Base-by-base conservation (phyloP, 805 yeast genomes). In the Yamadazyma sp. region DNA sequence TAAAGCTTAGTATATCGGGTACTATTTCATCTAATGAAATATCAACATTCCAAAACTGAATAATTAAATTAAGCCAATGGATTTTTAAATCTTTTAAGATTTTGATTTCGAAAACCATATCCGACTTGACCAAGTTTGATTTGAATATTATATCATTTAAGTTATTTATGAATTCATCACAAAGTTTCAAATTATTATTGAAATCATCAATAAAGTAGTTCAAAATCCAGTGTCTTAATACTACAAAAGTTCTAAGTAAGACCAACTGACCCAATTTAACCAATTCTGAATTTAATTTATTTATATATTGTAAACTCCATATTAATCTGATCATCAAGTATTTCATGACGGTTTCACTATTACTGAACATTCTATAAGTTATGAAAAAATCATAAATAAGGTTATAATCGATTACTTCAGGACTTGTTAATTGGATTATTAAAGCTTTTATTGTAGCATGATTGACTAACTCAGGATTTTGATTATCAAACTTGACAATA, bases 161-260 rank as follows among this genome's bases (percentile, higher is more conserved):
- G 31, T 75, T 68, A 11, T 73, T 58, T 17, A 82, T 63, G 54
- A 89, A 65, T 13, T 39, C 23, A 33, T 67, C 68, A 42, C 73
- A 62, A 22, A 68, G 45, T 20, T 43, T 36, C 4, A 38, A 36
- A 43, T 65, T 56, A 11, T 52, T 33, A 31, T 56, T 60, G 41
- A 68, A 93, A 57, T 93, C 98, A 53, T 86, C 91, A 27, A 78
- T 71, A 50, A 87, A 93, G 56, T 86, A 89, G 57, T 89, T 91
- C 40, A 86, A 60, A 13, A 91, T 56, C 95, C 98, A 91, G 62
- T 86, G 95, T 50, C 97, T 75, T 27, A 93, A 48, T 19, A 84
- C 80, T 18, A 86, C 96, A 63, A 89, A 91, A 0, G 95, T 82
- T 49, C 98, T 70, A 23, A 89, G 73, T 9, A 86, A 65, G 2